Evolutionary conservation across 2,329 filamentous ascomycete species (phyloP).

Genomic region (Thyridium curvatum): DNA sequence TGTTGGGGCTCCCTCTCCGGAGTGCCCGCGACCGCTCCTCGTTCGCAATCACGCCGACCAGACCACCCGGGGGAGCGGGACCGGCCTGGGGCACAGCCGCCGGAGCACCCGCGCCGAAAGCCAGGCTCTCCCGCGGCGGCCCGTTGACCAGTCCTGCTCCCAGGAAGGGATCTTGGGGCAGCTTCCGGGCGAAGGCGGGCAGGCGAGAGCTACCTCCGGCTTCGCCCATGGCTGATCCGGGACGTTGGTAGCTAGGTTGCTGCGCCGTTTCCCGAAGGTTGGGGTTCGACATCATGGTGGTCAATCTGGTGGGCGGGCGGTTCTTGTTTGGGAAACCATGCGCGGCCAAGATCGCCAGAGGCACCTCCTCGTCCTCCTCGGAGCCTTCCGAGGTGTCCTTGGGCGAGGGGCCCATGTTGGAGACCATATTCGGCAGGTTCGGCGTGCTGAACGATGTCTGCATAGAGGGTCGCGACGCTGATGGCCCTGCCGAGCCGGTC

Average conservation of each 20-base stretch:
- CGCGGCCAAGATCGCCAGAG: slow-evolving; percentile 77
- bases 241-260: slow-evolving; percentile 36
- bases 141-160: slow-evolving; percentile 71
- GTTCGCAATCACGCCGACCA: slow-evolving; percentile 81
- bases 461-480: slow-evolving; percentile 48
- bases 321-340: slow-evolving; percentile 81
- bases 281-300: slow-evolving; percentile 60
- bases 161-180: slow-evolving; percentile 81
- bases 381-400: slow-evolving; percentile 42
- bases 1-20: slow-evolving; percentile 70
- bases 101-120: slow-evolving; percentile 54
- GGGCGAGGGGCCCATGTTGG: slow-evolving; percentile 23
- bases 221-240: slow-evolving; percentile 54
- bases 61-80: slow-evolving; percentile 60
- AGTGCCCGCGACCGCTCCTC: slow-evolving; percentile 76
- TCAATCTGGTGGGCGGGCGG: slow-evolving; percentile 64
- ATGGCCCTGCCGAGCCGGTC: slow-evolving; percentile 7
- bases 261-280: slow-evolving; percentile 55
- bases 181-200: slow-evolving; percentile 74
- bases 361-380: slow-evolving; percentile 83
- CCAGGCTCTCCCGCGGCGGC: slow-evolving; percentile 66
- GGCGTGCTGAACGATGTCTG: slow-evolving; percentile 57
- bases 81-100: slow-evolving; percentile 28
- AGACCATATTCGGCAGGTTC: slow-evolving; percentile 38
- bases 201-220: slow-evolving; percentile 42